Conservation (phyloP, 345 rosid genomes). For the Lepidium africanum region DNA sequence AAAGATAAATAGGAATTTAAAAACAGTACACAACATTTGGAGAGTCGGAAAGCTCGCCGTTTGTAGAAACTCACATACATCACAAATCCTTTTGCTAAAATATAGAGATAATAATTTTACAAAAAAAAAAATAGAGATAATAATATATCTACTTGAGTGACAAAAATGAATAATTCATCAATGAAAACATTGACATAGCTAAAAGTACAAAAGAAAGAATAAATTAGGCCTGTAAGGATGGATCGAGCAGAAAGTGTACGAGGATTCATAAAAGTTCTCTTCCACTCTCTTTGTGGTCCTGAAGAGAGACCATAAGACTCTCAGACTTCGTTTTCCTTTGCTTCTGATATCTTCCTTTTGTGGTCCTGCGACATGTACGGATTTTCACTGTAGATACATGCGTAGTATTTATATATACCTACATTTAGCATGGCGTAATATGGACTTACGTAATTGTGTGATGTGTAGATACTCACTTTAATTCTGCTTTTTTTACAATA, state of each 20-base stretch:
- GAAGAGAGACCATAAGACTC: constrained; percentile 8
- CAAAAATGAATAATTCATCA: too few species aligned
- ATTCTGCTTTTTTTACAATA: background rate
- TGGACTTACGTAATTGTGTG: background rate
- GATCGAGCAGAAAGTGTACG: constrained; percentile 22
- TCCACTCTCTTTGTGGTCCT: constrained; percentile 24
- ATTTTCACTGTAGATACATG: background rate
- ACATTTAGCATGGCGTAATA: background rate
- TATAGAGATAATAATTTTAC: background rate
- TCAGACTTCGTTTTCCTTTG: background rate
- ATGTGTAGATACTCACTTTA: background rate
- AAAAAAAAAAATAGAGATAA: background rate
- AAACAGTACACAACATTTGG: background rate
- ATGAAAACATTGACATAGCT: constrained; percentile 9
- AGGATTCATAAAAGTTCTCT: constrained; percentile 9
- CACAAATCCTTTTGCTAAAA: background rate
- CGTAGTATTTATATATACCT: background rate
- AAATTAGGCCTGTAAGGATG: constrained; percentile 18
- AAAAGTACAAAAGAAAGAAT: background rate
- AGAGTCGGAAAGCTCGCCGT: background rate
- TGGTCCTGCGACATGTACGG: constrained; percentile 30
- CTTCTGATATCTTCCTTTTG: background rate
- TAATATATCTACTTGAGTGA: background rate
- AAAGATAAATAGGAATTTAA: too few species aligned
- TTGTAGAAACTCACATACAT: background rate